Evolutionary conservation across 495 filamentous ascomycete species (phyloP).

Genomic region (Neurospora sp.): DNA sequence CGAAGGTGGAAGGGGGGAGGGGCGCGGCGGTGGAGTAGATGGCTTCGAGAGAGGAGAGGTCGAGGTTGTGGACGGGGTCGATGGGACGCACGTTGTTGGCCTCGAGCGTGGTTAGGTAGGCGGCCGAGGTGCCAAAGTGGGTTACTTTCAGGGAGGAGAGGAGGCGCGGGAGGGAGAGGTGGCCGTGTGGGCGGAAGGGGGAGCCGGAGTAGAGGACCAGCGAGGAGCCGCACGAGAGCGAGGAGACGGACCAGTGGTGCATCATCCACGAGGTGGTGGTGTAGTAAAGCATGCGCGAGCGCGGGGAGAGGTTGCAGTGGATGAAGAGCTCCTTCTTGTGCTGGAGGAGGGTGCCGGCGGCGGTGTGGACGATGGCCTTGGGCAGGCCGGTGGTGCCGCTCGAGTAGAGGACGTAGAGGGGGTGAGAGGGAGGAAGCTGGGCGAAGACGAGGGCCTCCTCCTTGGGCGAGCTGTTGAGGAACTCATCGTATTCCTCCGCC

Average conservation of each 20-base stretch:
- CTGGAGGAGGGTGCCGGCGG: constrained; percentile 78
- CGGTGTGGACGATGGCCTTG: constrained; percentile 86
- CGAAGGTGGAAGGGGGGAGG: constrained; percentile 84
- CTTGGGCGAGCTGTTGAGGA: constrained; percentile 23
- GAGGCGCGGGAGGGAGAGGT: constrained; percentile 32
- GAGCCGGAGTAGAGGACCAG: constrained; percentile 84
- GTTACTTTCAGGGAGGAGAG: constrained; percentile 49
- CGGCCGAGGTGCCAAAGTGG: constrained; percentile 87
- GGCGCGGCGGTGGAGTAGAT: constrained; percentile 93
- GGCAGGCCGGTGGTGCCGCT: constrained; percentile 84
- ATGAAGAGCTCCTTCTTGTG: constrained; percentile 91
- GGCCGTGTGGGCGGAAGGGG: constrained; percentile 54
- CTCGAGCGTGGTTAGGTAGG: constrained; percentile 86
- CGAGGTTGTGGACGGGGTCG: constrained; percentile 32
- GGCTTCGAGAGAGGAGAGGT: constrained; percentile 52
- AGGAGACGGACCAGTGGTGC: constrained; percentile 92
- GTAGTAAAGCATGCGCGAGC: constrained; percentile 54
- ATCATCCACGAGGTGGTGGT: constrained; percentile 96
- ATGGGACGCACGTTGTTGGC: constrained; percentile 62
- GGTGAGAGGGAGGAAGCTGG: constrained; percentile 70
- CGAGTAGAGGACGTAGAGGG: constrained; percentile 82
- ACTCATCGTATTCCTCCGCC: constrained; percentile 31
- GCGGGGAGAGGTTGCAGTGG: constrained; percentile 58
- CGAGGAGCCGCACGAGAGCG: constrained; percentile 66
- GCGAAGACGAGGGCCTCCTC: constrained; percentile 51